Base-by-base conservation (phyloP, 1,284 basidiomycete species). In the Fistulinella staudtii region DNA sequence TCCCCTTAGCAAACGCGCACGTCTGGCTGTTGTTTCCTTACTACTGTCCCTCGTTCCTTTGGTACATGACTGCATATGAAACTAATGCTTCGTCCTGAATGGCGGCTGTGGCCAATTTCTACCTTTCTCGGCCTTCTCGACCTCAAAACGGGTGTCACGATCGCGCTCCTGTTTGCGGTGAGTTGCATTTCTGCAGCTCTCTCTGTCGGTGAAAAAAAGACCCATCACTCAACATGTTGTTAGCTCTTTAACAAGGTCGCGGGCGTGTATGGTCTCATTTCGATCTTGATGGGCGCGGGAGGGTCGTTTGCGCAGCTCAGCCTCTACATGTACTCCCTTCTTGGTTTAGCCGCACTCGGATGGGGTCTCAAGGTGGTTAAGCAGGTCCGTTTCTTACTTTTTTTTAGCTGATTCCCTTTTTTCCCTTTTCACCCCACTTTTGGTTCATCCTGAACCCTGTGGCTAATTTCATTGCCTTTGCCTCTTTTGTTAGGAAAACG, bases 181-280 rank as follows among this genome's bases (percentile, higher is more conserved):
- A 50, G 84, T 72, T 14, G 21, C 44, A 45, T 49, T 15, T 49
- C 40, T 43, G 8, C 35, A 39, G n/a, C 17, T 4, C 5, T 14
- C 10, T 6, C 20, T 30, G 18, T 48, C 25, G 14, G 25, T 39
- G 13, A 53, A 18, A 10, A 9, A 34, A 34, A 1, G 10, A 40
- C 52, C n/a, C n/a, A n/a, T n/a, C n/a, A n/a, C n/a, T 45, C 37
- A 59, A 36, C 18, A 17, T 40, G 2, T 21, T 21, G 1, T 18
- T 54, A 93, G 90, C 74, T 96, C 41, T 78, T 99, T 56, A 98
- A 99, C 79, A 99, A 99, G 71, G 94, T 94, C 42, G 95, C 95
- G 13, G 95, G 95, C 45, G 80, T 98, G 14, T 99, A 97, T 64
- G 95, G 95, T 42, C 80, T 99, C 52, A 85, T 99, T 41, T 93